phyloP scores from a whole-genome alignment of 148 eudicot species.

The Suaeda aralocaspica region DNA sequence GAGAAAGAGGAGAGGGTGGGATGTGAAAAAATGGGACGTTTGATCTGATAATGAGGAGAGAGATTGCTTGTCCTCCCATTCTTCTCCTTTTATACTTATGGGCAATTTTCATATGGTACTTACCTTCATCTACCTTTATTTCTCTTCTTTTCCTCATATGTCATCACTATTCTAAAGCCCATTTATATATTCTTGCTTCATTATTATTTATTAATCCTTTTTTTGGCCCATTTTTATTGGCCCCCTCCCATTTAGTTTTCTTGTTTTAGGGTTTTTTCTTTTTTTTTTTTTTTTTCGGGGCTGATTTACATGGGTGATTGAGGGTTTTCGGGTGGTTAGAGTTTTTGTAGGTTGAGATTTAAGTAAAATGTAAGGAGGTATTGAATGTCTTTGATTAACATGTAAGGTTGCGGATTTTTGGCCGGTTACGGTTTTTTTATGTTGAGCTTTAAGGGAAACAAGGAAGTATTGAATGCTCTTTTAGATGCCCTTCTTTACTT shows the following conservation, averaged over 20 bases:
- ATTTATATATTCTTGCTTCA: neutral
- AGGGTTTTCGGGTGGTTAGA: no score
- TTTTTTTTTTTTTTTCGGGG: no score
- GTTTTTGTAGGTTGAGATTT: no score
- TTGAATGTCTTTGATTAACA: no score
- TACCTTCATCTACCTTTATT: neutral
- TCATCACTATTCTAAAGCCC: conserved; percentile 3
- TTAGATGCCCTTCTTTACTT: no score
- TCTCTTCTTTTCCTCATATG: neutral
- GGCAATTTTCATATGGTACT: conserved; percentile 21
- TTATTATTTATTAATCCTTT: neutral
- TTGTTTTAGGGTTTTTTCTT: neutral
- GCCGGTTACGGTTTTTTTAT: no score
- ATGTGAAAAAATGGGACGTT: conserved; percentile 20
- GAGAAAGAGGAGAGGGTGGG: conserved; percentile 6
- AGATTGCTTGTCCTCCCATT: conserved; percentile 22
- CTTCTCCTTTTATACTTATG: conserved; percentile 33
- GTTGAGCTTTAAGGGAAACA: no score
- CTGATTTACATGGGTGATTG: no score
- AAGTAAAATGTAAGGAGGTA: no score
- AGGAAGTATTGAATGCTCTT: no score
- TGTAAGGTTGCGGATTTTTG: no score
- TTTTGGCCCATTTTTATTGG: conserved; percentile 19
- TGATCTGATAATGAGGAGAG: conserved; percentile 21
- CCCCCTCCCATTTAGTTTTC: neutral